phyloP scores from a whole-genome alignment of 1,284 basidiomycete species.

The Ceratobasidium sp. region DNA sequence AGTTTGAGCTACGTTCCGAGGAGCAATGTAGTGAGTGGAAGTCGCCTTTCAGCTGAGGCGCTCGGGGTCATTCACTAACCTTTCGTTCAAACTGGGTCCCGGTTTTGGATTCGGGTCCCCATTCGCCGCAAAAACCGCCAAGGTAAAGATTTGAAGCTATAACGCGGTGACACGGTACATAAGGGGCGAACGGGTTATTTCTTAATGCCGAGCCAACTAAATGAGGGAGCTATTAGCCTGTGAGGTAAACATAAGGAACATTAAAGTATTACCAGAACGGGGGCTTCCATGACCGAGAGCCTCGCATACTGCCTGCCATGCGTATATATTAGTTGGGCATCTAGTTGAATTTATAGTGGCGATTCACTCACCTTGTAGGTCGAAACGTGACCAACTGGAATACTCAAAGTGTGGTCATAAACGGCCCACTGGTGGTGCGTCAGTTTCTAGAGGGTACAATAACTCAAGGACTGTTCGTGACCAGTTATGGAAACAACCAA shows the following conservation, averaged over 20 bases:
- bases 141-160: constrained; percentile 71
- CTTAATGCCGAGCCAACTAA: constrained; percentile 71
- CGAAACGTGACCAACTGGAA: constrained; percentile 67
- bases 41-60: not conserved
- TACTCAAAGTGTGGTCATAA: constrained; percentile 66
- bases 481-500: not conserved
- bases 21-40: not conserved
- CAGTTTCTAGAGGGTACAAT: constrained; percentile 52
- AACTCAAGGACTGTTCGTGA: not conserved
- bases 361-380: constrained; percentile 63
- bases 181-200: constrained; percentile 74
- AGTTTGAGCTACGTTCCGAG: constrained; percentile 58
- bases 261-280: constrained; percentile 64
- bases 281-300: constrained; percentile 68
- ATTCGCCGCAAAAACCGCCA: constrained; percentile 73
- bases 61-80: constrained; percentile 51
- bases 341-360: no score
- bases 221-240: constrained; percentile 17
- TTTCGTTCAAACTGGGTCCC: constrained; percentile 54
- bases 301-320: constrained; percentile 58
- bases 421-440: constrained; percentile 72
- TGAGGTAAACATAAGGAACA: not conserved
- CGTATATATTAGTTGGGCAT: not conserved
- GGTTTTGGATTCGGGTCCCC: constrained; percentile 62
- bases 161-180: constrained; percentile 75